Base-by-base conservation (phyloP, 495 filamentous ascomycete species). In the Penicillium desertorum region DNA sequence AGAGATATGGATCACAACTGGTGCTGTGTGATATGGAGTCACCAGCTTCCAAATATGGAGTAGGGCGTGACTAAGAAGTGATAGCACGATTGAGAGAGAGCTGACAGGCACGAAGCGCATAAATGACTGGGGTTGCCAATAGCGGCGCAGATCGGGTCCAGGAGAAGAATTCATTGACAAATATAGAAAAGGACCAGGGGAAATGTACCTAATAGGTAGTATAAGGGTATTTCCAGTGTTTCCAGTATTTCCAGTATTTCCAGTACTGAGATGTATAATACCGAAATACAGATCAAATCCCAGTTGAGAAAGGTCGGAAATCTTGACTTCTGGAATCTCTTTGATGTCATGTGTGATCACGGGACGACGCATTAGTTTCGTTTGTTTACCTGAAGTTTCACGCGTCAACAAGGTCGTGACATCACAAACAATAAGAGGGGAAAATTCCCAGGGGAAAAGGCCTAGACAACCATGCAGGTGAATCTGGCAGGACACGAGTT, bases 101-200 rank as follows among this genome's bases (percentile, higher is more conserved):
- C 56, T 66, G 66, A 66, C 63, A 64, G 66, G 63, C 63, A 69
- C 66, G 66, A 54, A 59, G 60, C 61, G 59, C 51, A 49, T 57
- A 46, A 46, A 55, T 44, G 62, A 49, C 52, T 54, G 45, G 56
- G 39, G 39, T 42, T 32, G 56, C 64, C 66, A 66, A 69, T 69
- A 69, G 66, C 44, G 66, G 51, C 54, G 66, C 59, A 60, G 66
- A 69, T 69, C 66, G 63, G 66, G 43, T 54, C 41, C 53, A 32
- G 37, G 29, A 56, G 54, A 55, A 46, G 39, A 14, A 14, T 4
- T 45, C 11, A 62, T 60, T 62, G 47, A 58, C 48, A 65, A 62
- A 57, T 57, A 17, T 27, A 25, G 57, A 45, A 34, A 52, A 48
- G 53, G 53, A 29, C 36, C 19, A 49, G 20, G 32, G 47, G 32